Evolutionary conservation across 2,329 filamentous ascomycete genomes (phyloP), one percentile per base, ranked within the genome.

Genomic region (Sarocladium kiliense): DNA sequence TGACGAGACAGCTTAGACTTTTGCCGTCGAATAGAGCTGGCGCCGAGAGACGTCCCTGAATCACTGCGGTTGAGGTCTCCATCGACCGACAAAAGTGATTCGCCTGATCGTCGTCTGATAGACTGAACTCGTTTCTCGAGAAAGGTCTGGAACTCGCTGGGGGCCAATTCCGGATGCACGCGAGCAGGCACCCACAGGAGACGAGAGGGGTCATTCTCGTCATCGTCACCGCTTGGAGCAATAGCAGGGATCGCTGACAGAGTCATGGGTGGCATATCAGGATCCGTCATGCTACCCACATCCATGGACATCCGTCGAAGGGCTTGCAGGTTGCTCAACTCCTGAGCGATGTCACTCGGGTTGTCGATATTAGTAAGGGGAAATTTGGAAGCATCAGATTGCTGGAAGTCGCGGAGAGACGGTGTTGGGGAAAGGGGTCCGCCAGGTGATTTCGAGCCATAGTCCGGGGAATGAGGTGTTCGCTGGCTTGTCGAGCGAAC

Each of bases 1-100:
- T 97, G 92, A 56, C 88, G 83, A 5, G 93, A 97, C 4, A 99
- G 78, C 89, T 96, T 97, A 0, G 93, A 97, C 71, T 94, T 96
- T 71, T 96, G 96, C 63, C 94, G 83, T 62, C 86, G 81, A 59
- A 97, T 68, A 37, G 88, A 81, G 16, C 82, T 82, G 12, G 36
- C 12, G 2, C 55, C 41, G 12, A 58, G 26, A 12, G 57, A 57
- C 68, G 72, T 82, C 18, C 81, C 81, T 67, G 72, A 81, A 71
- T 71, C 79, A 70, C 58, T 84, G 75, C 65, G 82, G 58, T 62
- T 78, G 60, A 74, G 57, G 54, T 80, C 73, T 59, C 61, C 62
- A 9, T 87, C 80, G 5, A 80, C 72, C 27, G 84, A 82, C 47
- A 91, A 73, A 36, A 78, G 78, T 59, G 79, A 86, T 61, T 86